phyloP scores from a whole-genome alignment of 164 flowering plant species.

The Berberis thunbergii region DNA sequence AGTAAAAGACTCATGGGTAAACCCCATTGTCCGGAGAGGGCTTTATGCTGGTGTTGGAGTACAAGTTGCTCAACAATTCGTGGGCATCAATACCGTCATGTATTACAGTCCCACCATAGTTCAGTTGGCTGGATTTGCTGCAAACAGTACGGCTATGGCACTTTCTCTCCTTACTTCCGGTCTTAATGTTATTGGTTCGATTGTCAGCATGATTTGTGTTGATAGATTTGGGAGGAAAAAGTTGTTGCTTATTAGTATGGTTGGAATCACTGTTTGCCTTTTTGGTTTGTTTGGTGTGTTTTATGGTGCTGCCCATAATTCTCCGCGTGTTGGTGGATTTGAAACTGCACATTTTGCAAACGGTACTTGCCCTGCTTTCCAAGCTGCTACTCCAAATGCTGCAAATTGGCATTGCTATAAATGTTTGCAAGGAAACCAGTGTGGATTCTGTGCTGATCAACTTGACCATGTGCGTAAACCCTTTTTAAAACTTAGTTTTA shows the following conservation, averaged over 20 bases:
- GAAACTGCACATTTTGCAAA: constrained; percentile 51
- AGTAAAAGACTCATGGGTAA: not conserved
- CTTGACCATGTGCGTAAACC: too few species aligned
- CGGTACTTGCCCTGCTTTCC: constrained; percentile 41
- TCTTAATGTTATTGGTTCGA: constrained; percentile 61
- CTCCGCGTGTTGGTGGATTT: constrained; percentile 34
- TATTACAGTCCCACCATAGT: constrained; percentile 74
- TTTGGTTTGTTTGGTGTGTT: constrained; percentile 32
- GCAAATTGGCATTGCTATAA: constrained; percentile 62
- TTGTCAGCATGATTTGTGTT: constrained; percentile 56
- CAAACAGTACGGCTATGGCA: constrained; percentile 61
- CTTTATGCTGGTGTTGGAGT: constrained; percentile 14
- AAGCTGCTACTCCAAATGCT: constrained; percentile 16
- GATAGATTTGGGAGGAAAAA: constrained; percentile 69
- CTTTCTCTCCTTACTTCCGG: constrained; percentile 82
- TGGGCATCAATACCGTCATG: constrained; percentile 90
- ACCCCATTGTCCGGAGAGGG: not conserved
- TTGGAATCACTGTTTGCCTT: constrained; percentile 52
- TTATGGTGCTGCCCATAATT: constrained; percentile 26
- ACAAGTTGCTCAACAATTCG: constrained; percentile 86
- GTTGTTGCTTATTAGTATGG: constrained; percentile 52
- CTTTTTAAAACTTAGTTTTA: constrained; percentile 16
- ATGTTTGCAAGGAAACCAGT: constrained; percentile 46
- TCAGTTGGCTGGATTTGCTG: constrained; percentile 86
- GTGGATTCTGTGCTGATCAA: constrained; percentile 54